Conservation (phyloP, 108 stramenopile species). For the Conticribra guillardii region DNA sequence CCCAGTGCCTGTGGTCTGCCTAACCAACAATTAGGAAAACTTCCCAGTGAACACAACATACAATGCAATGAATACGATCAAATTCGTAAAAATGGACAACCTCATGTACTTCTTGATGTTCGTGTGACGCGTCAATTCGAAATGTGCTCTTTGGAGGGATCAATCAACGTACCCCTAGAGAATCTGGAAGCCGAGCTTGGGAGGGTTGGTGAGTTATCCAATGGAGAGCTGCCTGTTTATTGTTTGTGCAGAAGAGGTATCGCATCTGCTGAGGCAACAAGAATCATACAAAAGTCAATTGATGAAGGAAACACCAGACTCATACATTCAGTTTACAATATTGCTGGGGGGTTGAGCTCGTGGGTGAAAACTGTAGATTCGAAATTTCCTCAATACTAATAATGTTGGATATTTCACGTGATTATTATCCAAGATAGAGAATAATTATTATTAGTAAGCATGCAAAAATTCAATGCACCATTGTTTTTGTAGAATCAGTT, state of each 20-base stretch:
- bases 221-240: slow-evolving; percentile 63
- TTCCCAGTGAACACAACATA: slow-evolving; percentile 37
- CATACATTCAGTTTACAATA: slow-evolving; percentile 69
- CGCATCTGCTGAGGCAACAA: slow-evolving; percentile 69
- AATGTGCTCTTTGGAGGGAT: slow-evolving; percentile 71
- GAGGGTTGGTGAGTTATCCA: slow-evolving; percentile 40
- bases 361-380: slow-evolving; percentile 75
- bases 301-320: slow-evolving; percentile 16
- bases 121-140: slow-evolving; percentile 74
- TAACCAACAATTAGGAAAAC: not conserved
- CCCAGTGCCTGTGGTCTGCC: slow-evolving; percentile 37
- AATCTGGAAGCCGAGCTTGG: slow-evolving; percentile 53
- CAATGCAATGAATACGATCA: slow-evolving; percentile 58
- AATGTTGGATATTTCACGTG: too few species aligned
- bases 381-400: slow-evolving; percentile 80
- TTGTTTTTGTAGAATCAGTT: too few species aligned
- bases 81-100: slow-evolving; percentile 33
- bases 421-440: too few species aligned
- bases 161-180: slow-evolving; percentile 73
- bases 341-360: slow-evolving; percentile 72
- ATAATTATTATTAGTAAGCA: too few species aligned
- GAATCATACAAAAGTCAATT: slow-evolving; percentile 52
- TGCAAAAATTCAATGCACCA: too few species aligned
- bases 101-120: slow-evolving; percentile 83
- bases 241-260: slow-evolving; percentile 84